phyloP scores from a whole-genome alignment of 441 rosid genomes.

The Gossypium schwendimanii region DNA sequence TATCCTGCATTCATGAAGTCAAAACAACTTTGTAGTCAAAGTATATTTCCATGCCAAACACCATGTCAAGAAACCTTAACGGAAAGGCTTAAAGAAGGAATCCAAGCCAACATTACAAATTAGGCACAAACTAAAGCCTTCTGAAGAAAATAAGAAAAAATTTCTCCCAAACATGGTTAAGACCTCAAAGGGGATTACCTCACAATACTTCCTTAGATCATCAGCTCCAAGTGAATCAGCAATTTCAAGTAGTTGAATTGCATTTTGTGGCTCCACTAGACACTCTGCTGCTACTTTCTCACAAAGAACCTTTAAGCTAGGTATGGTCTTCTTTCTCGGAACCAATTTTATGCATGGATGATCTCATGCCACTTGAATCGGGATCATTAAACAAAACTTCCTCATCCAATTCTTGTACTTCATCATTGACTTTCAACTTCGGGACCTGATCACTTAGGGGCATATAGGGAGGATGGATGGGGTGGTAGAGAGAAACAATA shows the following conservation, averaged over 20 bases:
- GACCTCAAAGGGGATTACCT: conserved; percentile 38
- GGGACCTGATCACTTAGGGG: conserved; percentile 27
- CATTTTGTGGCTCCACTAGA: conserved; percentile 83
- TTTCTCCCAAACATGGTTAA: not conserved
- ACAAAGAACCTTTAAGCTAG: conserved; percentile 77
- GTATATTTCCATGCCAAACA: not conserved
- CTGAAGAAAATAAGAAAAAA: not conserved
- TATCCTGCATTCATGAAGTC: conserved; percentile 52
- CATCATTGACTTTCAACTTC: conserved; percentile 30
- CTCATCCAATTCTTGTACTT: conserved; percentile 54
- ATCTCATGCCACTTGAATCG: conserved; percentile 29
- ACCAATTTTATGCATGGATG: conserved; percentile 26
- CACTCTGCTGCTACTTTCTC: conserved; percentile 79
- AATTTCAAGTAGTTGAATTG: conserved; percentile 81
- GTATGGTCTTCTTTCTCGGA: conserved; percentile 29
- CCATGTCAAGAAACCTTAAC: not conserved
- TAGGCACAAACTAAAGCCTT: not conserved
- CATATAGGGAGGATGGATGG: conserved; percentile 38
- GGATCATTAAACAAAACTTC: conserved; percentile 49
- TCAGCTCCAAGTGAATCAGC: conserved; percentile 91
- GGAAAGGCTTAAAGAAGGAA: not conserved
- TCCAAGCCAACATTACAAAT: not conserved
- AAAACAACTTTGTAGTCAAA: not conserved
- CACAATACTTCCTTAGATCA: conserved; percentile 79
- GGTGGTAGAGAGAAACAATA: conserved; percentile 77